These are phyloP conservation scores for Cyberlindnera nakhonratchasimensis DNA, from an alignment of 805 yeast genomes.

Conservation along the genomic window DNA sequence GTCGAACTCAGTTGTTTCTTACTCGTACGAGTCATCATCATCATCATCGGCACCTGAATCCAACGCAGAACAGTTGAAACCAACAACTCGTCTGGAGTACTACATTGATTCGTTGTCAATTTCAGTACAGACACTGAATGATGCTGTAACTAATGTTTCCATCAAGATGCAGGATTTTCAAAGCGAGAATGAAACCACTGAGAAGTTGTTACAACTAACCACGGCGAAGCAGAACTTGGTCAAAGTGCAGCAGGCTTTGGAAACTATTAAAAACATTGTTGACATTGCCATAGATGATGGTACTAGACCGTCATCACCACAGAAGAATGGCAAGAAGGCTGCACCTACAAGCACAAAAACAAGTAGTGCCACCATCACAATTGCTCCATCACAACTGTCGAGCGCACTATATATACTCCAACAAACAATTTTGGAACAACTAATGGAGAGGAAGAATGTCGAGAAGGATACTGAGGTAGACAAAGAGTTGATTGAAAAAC, in stretches of 20 bases:
- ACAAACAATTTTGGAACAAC: slow-evolving; percentile 42
- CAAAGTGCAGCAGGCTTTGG: slow-evolving; percentile 45
- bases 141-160: slow-evolving; percentile 36
- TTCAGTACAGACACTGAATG: slow-evolving; percentile 53
- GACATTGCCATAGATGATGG: slow-evolving; percentile 25
- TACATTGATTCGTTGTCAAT: slow-evolving; percentile 58
- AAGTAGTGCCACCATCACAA: slow-evolving; percentile 5
- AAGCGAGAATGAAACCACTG: slow-evolving; percentile 28
- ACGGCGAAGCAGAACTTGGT: slow-evolving; percentile 42
- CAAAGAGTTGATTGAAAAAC: slow-evolving; percentile 37
- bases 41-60: background rate
- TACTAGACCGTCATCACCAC: slow-evolving; percentile 1
- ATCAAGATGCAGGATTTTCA: slow-evolving; percentile 30
- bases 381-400: slow-evolving; percentile 32
- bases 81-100: slow-evolving; percentile 60
- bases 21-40: slow-evolving; percentile 28
- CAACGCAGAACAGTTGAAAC: slow-evolving; percentile 31
- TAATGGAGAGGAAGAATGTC: slow-evolving; percentile 25
- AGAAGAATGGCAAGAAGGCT: slow-evolving; percentile 2
- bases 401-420: slow-evolving; percentile 42
- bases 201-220: slow-evolving; percentile 43
- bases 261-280: slow-evolving; percentile 39
- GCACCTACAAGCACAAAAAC: slow-evolving; percentile 24
- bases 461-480: slow-evolving; percentile 32
- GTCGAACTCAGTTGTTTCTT: slow-evolving; percentile 48